Conservation (phyloP, 345 rosid genomes). For the Cardamine resedifolia region DNA sequence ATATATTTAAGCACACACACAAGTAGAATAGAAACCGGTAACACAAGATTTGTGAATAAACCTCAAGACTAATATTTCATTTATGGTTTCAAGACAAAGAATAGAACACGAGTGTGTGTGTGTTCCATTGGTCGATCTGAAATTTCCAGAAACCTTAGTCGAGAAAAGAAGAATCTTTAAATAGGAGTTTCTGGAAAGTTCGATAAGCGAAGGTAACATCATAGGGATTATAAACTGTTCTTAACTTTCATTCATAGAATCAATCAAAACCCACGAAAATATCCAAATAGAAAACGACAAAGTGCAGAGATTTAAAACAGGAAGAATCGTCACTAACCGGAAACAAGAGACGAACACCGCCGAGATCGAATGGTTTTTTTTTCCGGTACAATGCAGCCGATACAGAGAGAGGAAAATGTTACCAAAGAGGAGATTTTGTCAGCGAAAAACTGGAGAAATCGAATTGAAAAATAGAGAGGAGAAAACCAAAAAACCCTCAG, state of each 20-base stretch:
- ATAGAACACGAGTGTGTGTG: constrained; percentile 1
- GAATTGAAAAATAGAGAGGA: neutral
- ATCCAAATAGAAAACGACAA: constrained; percentile 35
- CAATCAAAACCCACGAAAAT: constrained; percentile 1
- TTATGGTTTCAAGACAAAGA: constrained; percentile 8
- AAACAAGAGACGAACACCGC: neutral
- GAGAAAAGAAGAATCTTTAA: neutral
- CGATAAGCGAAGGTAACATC: neutral
- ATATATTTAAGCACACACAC: neutral
- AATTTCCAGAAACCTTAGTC: neutral
- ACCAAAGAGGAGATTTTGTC: neutral
- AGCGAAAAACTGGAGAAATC: neutral
- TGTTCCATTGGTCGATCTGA: constrained; percentile 20
- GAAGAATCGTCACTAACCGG: constrained; percentile 9
- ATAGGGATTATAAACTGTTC: constrained; percentile 21
- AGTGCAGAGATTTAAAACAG: neutral
- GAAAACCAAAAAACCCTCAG: neutral
- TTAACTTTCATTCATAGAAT: neutral
- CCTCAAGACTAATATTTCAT: neutral
- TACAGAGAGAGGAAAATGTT: constrained; percentile 21
- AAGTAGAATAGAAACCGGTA: neutral
- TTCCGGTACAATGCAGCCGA: constrained; percentile 26
- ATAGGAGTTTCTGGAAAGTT: neutral
- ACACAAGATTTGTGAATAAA: neutral
- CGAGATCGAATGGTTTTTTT: constrained; percentile 14